Evolutionary conservation across 164 flowering plant genomes (phyloP).

Genomic region (Vitis labrusca): DNA sequence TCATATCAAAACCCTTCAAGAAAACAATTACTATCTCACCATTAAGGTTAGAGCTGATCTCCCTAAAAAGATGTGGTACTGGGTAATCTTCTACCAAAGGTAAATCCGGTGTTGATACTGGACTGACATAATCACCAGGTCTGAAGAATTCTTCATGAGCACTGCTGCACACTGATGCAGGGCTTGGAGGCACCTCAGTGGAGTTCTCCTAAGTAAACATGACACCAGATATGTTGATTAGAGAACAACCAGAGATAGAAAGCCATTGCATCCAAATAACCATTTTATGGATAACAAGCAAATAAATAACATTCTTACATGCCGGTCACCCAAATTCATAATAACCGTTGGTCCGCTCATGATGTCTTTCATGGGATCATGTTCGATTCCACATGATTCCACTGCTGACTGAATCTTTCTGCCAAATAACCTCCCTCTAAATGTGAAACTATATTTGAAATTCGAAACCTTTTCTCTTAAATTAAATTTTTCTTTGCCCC

Average conservation of each 20-base stretch:
- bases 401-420: slow-evolving; percentile 55
- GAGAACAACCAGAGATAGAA: background rate
- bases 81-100: slow-evolving; percentile 44
- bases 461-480: slow-evolving; percentile 73
- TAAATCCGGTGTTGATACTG: slow-evolving; percentile 60
- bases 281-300: background rate
- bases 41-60: slow-evolving; percentile 70
- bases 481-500: slow-evolving; percentile 64
- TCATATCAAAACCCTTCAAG: background rate
- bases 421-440: slow-evolving; percentile 68
- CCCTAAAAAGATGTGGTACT: slow-evolving; percentile 57
- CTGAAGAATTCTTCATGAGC: slow-evolving; percentile 59
- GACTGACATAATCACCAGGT: slow-evolving; percentile 48
- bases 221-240: slow-evolving; percentile 7
- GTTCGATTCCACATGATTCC: slow-evolving; percentile 29
- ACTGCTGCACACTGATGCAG: slow-evolving; percentile 92
- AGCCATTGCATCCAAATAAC: background rate
- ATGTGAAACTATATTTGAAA: slow-evolving; percentile 57
- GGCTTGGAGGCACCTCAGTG: slow-evolving; percentile 98
- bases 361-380: slow-evolving; percentile 39
- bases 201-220: slow-evolving; percentile 67
- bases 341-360: slow-evolving; percentile 54
- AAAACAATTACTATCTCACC: slow-evolving; percentile 40
- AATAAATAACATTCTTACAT: slow-evolving; percentile 40
- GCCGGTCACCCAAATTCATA: slow-evolving; percentile 42